Conservation (phyloP, 2,329 filamentous ascomycete species). For the Fusarium brachygibbosum region DNA sequence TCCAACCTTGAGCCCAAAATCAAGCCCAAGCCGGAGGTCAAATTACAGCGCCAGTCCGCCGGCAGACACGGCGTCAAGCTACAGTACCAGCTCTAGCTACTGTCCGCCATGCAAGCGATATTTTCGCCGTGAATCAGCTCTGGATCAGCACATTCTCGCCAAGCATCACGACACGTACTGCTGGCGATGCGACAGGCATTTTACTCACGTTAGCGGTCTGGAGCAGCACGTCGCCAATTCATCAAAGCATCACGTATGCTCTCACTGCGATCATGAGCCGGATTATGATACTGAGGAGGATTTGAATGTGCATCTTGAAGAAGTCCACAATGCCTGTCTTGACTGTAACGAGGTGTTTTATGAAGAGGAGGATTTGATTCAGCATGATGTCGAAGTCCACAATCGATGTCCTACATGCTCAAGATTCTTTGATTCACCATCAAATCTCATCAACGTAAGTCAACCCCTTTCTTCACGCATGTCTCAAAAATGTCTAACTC, state of each 20-base stretch:
- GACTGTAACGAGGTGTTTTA: background rate
- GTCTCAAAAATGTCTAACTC: background rate
- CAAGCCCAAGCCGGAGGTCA: background rate
- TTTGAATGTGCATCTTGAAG: background rate
- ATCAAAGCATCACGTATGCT: conserved; percentile 3
- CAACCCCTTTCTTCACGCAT: accelerated
- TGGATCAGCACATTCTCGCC: conserved; percentile 10
- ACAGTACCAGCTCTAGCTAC: background rate
- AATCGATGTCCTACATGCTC: conserved; percentile 34
- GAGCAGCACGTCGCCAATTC: conserved; percentile 19
- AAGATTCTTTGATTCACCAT: conserved; percentile 10
- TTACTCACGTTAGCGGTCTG: background rate
- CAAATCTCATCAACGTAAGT: conserved; percentile 35
- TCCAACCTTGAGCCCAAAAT: background rate
- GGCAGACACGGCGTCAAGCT: conserved; percentile 1
- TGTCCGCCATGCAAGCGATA: conserved; percentile 10
- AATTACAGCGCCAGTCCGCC: background rate
- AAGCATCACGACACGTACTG: conserved; percentile 18
- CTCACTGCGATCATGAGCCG: background rate
- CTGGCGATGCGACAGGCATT: conserved; percentile 21
- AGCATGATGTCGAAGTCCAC: conserved; percentile 31
- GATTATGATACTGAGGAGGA: background rate
- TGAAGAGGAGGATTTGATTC: background rate
- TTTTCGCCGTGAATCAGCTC: conserved; percentile 1
- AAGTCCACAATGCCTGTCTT: background rate